Percentiles rank a stretch among this genome's conserved stretches.
phyloP scores from a whole-genome alignment of 2,329 filamentous ascomycete genomes.

The Apiospora hydei region DNA sequence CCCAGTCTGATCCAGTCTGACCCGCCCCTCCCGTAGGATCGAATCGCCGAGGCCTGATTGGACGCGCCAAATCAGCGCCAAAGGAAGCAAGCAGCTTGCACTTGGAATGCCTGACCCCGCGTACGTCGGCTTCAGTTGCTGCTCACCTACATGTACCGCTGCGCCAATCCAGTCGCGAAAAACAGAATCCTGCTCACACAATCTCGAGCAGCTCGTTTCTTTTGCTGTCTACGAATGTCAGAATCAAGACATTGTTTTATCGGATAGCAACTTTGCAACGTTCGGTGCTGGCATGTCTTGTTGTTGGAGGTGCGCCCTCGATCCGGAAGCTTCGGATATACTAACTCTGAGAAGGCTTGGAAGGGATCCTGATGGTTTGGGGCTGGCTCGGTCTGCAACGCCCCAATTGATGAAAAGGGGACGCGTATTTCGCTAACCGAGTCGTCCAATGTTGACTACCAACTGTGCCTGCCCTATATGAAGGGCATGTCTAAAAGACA shows the following conservation, averaged over 20 bases:
- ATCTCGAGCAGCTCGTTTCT: neutral
- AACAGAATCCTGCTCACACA: neutral
- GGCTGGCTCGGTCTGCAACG: neutral
- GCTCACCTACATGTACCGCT: neutral
- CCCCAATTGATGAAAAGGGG: neutral
- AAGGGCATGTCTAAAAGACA: neutral
- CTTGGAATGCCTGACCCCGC: neutral
- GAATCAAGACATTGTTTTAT: neutral
- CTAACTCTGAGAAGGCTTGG: neutral
- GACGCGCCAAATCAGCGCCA: neutral
- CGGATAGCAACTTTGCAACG: neutral
- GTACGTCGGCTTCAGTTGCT: neutral
- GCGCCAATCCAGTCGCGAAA: neutral
- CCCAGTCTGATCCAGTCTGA: conserved; percentile 2
- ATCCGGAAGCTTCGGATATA: neutral
- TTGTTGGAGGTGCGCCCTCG: neutral
- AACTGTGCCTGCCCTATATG: neutral
- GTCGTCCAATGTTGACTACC: neutral
- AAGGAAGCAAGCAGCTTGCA: neutral
- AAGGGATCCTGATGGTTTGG: neutral
- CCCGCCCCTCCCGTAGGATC: neutral
- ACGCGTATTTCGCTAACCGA: neutral
- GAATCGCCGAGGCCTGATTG: neutral
- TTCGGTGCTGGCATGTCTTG: neutral
- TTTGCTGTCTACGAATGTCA: neutral